A percentile compares a stretch with the other conserved stretches of the same genome.
These are phyloP conservation scores for Teratosphaeria zuluensis DNA, from an alignment of 2,329 filamentous ascomycete genomes.

Conservation along the genomic window DNA sequence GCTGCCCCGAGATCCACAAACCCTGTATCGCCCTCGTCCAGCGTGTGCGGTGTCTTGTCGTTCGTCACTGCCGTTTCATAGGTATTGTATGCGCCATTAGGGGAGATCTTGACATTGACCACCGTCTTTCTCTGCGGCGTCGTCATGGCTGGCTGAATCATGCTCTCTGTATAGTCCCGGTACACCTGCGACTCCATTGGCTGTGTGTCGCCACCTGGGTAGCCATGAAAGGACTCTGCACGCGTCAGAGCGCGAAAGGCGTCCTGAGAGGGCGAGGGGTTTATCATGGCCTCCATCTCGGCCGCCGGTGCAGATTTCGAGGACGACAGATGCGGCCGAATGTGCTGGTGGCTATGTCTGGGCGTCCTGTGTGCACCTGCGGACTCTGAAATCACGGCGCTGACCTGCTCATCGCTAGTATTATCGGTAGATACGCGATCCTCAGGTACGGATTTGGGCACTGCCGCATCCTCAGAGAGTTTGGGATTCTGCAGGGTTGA, in stretches of 20 bases:
- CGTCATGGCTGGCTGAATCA: slow-evolving; percentile 6
- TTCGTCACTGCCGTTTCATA: neutral
- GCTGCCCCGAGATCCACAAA: slow-evolving; percentile 23
- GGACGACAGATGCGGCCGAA: slow-evolving; percentile 8
- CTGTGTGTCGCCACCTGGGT: slow-evolving; percentile 36
- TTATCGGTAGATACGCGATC: neutral
- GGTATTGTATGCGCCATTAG: slow-evolving; percentile 3
- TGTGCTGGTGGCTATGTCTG: slow-evolving; percentile 3
- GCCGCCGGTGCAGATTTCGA: slow-evolving; percentile 13
- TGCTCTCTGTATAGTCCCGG: slow-evolving; percentile 31
- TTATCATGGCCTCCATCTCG: slow-evolving; percentile 17
- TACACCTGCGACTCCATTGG: slow-evolving; percentile 38
- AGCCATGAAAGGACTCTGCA: slow-evolving; percentile 28
- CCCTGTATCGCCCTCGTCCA: slow-evolving; percentile 20
- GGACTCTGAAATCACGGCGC: slow-evolving; percentile 11
- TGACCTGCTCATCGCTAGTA: slow-evolving; percentile 2
- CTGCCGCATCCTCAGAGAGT: slow-evolving; percentile 7
- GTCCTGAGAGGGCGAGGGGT: slow-evolving; percentile 9
- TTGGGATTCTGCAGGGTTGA: slow-evolving; percentile 17
- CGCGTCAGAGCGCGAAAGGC: slow-evolving; percentile 9
- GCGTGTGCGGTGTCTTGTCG: slow-evolving; percentile 10
- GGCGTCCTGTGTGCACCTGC: slow-evolving; percentile 8
- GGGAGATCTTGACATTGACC: slow-evolving; percentile 2
- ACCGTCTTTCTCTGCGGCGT: slow-evolving; percentile 14
- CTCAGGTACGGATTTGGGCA: slow-evolving; percentile 1